A percentile compares a stretch with the other conserved stretches of the same genome.
These are phyloP conservation scores for Magnusiomyces fungicola DNA, from an alignment of 1,139 yeast genomes.

Conservation along the genomic window DNA sequence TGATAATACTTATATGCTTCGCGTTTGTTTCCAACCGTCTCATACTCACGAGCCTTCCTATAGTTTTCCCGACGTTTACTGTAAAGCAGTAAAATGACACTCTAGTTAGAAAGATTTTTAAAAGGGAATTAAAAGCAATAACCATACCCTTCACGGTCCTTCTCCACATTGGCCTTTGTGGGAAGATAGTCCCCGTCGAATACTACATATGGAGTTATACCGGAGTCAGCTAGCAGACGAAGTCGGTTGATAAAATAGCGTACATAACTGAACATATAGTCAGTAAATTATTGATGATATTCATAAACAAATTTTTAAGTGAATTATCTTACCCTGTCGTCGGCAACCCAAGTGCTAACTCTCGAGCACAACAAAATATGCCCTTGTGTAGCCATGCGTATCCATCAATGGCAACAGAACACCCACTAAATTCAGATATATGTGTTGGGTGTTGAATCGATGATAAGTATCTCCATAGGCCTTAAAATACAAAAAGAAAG, in stretches of 20 bases:
- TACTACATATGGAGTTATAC: constrained; percentile 78
- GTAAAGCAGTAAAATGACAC: constrained; percentile 19
- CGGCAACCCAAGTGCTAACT: constrained; percentile 63
- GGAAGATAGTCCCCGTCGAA: constrained; percentile 90
- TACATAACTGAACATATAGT: constrained; percentile 32
- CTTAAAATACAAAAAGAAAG: too few species aligned
- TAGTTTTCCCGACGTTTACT: constrained; percentile 48
- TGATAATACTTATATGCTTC: constrained; percentile 63
- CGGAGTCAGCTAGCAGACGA: constrained; percentile 54
- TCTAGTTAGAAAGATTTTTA: not conserved
- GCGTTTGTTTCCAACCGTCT: constrained; percentile 46
- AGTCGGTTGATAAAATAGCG: constrained; percentile 50
- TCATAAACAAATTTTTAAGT: too few species aligned
- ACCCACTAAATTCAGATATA: constrained; percentile 58
- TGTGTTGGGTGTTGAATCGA: constrained; percentile 22
- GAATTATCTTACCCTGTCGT: constrained; percentile 47
- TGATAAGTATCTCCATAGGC: not conserved
- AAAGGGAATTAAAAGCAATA: not conserved
- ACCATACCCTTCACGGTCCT: constrained; percentile 42
- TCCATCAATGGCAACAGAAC: constrained; percentile 84
- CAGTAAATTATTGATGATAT: not conserved
- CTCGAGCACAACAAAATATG: constrained; percentile 75
- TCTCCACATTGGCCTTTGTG: constrained; percentile 69
- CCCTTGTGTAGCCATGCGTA: constrained; percentile 96
- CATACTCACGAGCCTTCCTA: constrained; percentile 31